Evolutionary conservation across 257 asterid species (phyloP).

Genomic region (Solanum etuberosum): DNA sequence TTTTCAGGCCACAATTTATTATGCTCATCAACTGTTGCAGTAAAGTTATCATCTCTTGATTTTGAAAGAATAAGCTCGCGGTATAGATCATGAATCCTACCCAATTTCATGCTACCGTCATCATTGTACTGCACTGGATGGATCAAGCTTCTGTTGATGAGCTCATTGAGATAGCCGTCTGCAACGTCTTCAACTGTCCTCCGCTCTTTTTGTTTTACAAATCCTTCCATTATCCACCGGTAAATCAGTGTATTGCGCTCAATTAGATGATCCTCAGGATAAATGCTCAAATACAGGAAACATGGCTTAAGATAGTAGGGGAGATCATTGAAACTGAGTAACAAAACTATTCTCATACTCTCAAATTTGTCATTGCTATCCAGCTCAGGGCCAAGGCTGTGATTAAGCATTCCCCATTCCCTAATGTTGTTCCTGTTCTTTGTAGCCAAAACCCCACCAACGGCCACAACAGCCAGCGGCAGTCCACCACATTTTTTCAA

Average conservation of each 20-base stretch:
- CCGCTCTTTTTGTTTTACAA: conserved; percentile 12
- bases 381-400: conserved; percentile 7
- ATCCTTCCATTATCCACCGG: conserved; percentile 28
- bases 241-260: conserved; percentile 8
- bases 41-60: conserved; percentile 14
- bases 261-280: conserved; percentile 25
- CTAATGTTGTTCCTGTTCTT: not conserved
- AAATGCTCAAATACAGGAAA: conserved; percentile 19
- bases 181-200: conserved; percentile 25
- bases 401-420: conserved; percentile 17
- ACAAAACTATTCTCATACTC: conserved; percentile 13
- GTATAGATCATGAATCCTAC: conserved; percentile 20
- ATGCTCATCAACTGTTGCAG: conserved; percentile 2
- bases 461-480: conserved; percentile 18
- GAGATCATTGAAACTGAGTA: conserved; percentile 21
- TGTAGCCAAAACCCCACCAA: conserved; percentile 17
- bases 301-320: conserved; percentile 29
- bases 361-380: conserved; percentile 12
- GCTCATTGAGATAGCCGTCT: conserved; percentile 31
- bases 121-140: conserved; percentile 8
- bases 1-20: conserved; percentile 5
- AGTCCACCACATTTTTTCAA: conserved; percentile 15
- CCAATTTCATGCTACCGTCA: conserved; percentile 20
- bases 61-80: conserved; percentile 19
- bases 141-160: conserved; percentile 25